Evolutionary conservation across 495 filamentous ascomycete genomes (phyloP).

Genomic region (Hypoxylon lenormandii): DNA sequence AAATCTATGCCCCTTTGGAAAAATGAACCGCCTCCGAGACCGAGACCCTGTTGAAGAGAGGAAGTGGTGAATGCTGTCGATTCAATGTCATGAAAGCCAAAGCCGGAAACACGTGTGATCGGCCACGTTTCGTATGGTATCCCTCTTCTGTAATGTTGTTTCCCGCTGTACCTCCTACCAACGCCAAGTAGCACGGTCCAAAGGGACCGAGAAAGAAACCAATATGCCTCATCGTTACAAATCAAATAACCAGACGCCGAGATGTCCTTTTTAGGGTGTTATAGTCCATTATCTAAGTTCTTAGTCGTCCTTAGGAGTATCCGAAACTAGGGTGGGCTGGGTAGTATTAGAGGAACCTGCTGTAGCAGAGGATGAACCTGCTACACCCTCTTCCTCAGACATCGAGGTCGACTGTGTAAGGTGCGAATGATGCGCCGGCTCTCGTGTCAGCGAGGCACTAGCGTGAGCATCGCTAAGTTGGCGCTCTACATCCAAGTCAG

Average conservation of each 20-base stretch:
- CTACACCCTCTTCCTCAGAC: conserved; percentile 42
- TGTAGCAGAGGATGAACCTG: conserved; percentile 21
- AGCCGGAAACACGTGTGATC: conserved; percentile 7
- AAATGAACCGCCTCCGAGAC: conserved; percentile 2
- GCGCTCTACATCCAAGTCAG: conserved; percentile 49
- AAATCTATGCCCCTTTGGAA: conserved; percentile 28
- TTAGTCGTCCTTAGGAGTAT: conserved; percentile 38
- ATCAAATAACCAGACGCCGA: conserved; percentile 22
- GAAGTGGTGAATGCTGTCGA: conserved; percentile 5
- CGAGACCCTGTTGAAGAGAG: conserved; percentile 7
- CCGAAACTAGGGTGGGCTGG: conserved; percentile 18
- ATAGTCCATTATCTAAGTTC: not conserved
- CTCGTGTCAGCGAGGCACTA: conserved; percentile 52
- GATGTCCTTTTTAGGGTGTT: conserved; percentile 12
- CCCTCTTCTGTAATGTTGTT: conserved; percentile 5
- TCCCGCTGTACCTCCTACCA: conserved; percentile 6
- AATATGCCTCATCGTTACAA: not conserved
- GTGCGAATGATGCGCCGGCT: conserved; percentile 56
- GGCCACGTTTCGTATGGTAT: conserved; percentile 24
- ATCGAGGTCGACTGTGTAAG: conserved; percentile 53
- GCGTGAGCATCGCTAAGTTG: conserved; percentile 55
- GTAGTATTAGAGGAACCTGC: not conserved
- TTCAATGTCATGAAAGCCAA: conserved; percentile 5
- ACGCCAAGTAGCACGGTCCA: conserved; percentile 24
- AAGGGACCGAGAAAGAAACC: conserved; percentile 4